Base-by-base conservation (phyloP, 768 basidiomycete genomes). In the Lactarius sp. region DNA sequence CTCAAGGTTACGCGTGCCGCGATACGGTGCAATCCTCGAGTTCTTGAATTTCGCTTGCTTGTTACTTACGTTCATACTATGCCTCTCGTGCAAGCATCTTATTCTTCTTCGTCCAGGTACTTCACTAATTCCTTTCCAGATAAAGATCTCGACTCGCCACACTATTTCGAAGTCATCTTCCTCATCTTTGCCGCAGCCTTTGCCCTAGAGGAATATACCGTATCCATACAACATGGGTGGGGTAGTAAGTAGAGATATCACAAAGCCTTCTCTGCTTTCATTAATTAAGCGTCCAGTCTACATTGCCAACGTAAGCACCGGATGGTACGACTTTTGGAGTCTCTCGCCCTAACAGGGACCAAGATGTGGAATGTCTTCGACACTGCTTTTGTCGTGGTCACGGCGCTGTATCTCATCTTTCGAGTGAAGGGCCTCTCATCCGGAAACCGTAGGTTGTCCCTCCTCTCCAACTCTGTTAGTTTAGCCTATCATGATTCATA, bases 281-380 rank as follows among this genome's bases (percentile, higher is more conserved):
- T 61, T 59, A 53, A 66, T 62, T 20, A 66, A 57, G 31, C 52
- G 13, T 50, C 27, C 67, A 82, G 92, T 94, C 58, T 94, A 94
- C 72, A 83, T 92, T 49, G 90, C 92, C 22, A 93, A 92, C 70
- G 91, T 90, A 71, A 70, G 64, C 49, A 20, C 55, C n/a, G 6
- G 3, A 2, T 6, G 13, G n/a, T 51, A 10, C 44, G 14, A 20
- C 16, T 16, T 49, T 37, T 13, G 20, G 14, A 55, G 27, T 36
- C 34, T 13, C 3, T 20, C 14, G 20, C 16, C 33, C 20, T 14
- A 8, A 53, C 36, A 33, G 39, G 34, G 56, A 8, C 22, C 5
- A 4, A 94, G 90, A 85, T 94, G 66, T 96, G 94, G 94, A 95
- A 94, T 71, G 87, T 85, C 6, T 93, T 95, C 68, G 94, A 92